phyloP scores from a whole-genome alignment of 345 rosid genomes.

The Melaleuca alternifolia region DNA sequence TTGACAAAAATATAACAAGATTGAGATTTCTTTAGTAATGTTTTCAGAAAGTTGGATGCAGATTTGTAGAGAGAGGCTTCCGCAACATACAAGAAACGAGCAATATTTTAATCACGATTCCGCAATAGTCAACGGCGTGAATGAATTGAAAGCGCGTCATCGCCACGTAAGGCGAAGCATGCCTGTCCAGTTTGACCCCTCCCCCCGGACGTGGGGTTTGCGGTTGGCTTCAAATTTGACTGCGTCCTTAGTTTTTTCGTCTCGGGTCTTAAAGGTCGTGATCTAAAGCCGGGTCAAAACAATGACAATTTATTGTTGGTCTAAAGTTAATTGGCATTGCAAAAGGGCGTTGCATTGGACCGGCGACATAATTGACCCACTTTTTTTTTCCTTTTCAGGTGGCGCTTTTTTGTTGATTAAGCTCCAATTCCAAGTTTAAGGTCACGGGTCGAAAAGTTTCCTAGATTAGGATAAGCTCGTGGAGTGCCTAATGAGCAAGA shows the following conservation, averaged over 20 bases:
- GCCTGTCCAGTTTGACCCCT: not conserved
- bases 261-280: not conserved
- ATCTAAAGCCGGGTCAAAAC: not conserved
- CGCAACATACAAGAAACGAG: not conserved
- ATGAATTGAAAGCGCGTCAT: not conserved
- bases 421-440: not conserved
- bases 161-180: not conserved
- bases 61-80: not conserved
- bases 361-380: not conserved
- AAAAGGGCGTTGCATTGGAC: not conserved
- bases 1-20: too few species aligned
- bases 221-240: not conserved
- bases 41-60: too few species aligned
- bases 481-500: not conserved
- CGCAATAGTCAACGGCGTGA: not conserved
- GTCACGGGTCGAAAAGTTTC: not conserved
- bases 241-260: not conserved
- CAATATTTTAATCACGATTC: not conserved
- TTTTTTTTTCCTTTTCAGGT: not conserved
- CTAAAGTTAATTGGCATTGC: not conserved
- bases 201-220: not conserved
- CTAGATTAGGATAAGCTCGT: not conserved
- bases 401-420: not conserved
- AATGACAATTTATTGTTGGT: not conserved
- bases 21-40: too few species aligned